Evolutionary conservation across 2,329 filamentous ascomycete species (phyloP), one percentile per base, ranked within the genome.

Genomic region (Metarhizium anisopliae): DNA sequence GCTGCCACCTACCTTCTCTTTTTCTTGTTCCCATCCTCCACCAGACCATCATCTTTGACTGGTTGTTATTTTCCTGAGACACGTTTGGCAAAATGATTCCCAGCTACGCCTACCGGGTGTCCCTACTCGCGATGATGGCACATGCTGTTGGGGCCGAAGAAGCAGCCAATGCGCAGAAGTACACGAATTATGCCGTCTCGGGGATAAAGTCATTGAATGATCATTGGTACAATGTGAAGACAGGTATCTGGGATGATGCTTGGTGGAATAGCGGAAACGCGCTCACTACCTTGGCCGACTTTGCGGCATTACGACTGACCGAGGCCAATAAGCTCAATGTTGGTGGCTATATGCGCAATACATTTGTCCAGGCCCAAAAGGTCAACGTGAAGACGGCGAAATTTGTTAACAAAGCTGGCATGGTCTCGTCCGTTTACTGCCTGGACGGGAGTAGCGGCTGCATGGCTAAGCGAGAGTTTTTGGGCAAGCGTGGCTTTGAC

Each of bases 181-280:
- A 76, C 61, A 63, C 67, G 10, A 59, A 60, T 14, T 62, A 70
- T 53, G 62, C 74, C 3, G 61, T 64, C 3, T 54, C 61, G 16
- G 69, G 70, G 6, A 70, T 74, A 45, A 60, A 70, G 40, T 65
- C 74, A 6, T 73, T 88, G 1, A 83, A 87, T 61, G 58, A 61
- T 3, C 60, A 68, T 16, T 89, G 81, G 79, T 89, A 89, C 67
- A 78, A 85, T 63, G 56, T 68, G 2, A 63, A 65, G 5, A 82
- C 76, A 1, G 86, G 87, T 3, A 72, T 87, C 13, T 90, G 84
- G 83, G 70, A 81, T 55, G 78, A 78, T 0, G 77, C 79, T 7
- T 90, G 87, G 87, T 90, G 87, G 87, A 88, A 89, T 64, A 79
- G 79, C 54, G 87, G 81, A 49, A 90, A 89, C 64, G 77, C 77